Evolutionary conservation across 208 protist genomes (phyloP), one percentile per base, ranked within the genome.

Genomic region (Trypanosoma platydactyli): DNA sequence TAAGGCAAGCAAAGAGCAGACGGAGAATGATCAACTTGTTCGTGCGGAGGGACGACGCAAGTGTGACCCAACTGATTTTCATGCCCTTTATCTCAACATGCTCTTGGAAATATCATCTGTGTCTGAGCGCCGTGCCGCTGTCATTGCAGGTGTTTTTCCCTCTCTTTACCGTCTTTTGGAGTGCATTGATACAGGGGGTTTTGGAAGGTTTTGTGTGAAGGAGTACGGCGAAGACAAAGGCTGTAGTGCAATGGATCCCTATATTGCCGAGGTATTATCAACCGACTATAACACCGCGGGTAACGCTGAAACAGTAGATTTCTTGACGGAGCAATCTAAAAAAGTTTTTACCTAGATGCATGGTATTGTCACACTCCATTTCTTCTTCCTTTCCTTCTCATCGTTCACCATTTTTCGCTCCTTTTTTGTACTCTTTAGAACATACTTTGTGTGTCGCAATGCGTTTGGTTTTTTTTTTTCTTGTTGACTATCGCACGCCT

Each of bases 61-160:
- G 63, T 81, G 77, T 61, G 69, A 88, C 27, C 82, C 87, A 1
- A 84, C 66, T 3, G 84, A 93, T 52, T 90, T 87, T 72, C 79
- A 86, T 50, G 76, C 68, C 5, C 64, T 93, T 44, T 93, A 91
- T 66, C 70, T 75, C 35, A 72, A 69, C 50, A 90, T 93, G 83
- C 69, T 93, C 18, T 71, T 70, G 1, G 87, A 93, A 55, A 72
- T 93, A 33, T 73, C 70, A 46, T 78, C 80, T 16, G 80, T 83
- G 57, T 88, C 87, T 11, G 78, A 81, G 22, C 76, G 74, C 7
- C 76, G 81, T 49, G 77, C 80, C 1, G 71, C 87, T n/a, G 80
- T 81, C 4, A 72, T 81, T 4, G 65, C 83, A 4, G 52, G 81
- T 0, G 73, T 71, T 7, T 90, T 90, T 62, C 83, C 87, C 0